phyloP scores from a whole-genome alignment of 225 moss, liverwort and hornwort genomes.

The Pseudoscleropodium purum region DNA sequence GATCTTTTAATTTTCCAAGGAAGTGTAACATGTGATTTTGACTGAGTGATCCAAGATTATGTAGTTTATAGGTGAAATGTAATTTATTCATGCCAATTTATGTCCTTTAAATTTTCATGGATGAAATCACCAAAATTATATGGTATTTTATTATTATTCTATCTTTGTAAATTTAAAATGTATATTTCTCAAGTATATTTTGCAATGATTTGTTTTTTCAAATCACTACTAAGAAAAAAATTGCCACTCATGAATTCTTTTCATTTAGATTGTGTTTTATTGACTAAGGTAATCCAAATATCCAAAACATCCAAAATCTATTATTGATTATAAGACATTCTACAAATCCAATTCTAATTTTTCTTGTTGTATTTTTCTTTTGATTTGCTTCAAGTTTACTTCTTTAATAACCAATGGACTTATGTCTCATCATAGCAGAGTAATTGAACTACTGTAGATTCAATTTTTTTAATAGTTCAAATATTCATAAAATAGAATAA shows the following conservation, averaged over 20 bases:
- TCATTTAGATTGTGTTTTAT: background rate
- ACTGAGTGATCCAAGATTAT: background rate
- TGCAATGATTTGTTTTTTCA: rapidly evolving
- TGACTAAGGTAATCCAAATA: background rate
- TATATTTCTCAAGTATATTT: background rate
- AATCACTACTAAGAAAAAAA: background rate
- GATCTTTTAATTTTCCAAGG: background rate
- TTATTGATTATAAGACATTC: rapidly evolving
- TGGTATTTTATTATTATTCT: background rate
- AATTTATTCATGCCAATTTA: background rate
- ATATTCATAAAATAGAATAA: background rate
- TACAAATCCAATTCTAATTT: background rate
- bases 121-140: background rate
- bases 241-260: background rate
- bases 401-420: background rate
- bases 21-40: background rate
- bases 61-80: background rate
- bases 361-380: background rate
- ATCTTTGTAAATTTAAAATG: background rate
- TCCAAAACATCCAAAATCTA: too few species aligned
- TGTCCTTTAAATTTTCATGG: rapidly evolving
- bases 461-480: background rate
- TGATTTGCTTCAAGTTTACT: background rate
- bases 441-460: background rate
- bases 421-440: rapidly evolving